A percentile compares a stretch with the other conserved stretches of the same genome.
phyloP scores from a whole-genome alignment of 1,284 basidiomycete genomes.

The Heterobasidion occidentale region DNA sequence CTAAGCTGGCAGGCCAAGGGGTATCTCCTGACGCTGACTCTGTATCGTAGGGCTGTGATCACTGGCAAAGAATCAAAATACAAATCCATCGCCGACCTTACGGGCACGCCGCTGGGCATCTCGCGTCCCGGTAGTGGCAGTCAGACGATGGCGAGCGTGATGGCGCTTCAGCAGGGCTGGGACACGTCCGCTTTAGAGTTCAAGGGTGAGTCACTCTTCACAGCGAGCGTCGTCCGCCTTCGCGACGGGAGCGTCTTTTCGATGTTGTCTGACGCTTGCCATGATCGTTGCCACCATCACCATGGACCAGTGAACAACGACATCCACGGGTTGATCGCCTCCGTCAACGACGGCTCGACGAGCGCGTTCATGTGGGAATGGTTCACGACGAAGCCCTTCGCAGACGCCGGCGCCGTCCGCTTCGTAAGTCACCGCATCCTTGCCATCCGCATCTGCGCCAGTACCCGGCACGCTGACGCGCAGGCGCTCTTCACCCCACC shows the following conservation, averaged over 20 bases:
- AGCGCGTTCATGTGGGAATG: constrained; percentile 94
- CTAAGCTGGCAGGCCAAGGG: not conserved
- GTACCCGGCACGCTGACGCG: no score
- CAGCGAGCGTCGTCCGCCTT: no score
- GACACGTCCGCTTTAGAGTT: constrained; percentile 64
- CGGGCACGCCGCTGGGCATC: constrained; percentile 83
- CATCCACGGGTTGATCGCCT: constrained; percentile 82
- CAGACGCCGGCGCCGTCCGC: constrained; percentile 74
- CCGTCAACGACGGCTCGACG: constrained; percentile 81
- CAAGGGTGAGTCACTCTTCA: constrained; percentile 41
- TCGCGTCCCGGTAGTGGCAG: constrained; percentile 84
- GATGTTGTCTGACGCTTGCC: not conserved
- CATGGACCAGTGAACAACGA: constrained; percentile 71
- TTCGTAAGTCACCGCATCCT: constrained; percentile 47
- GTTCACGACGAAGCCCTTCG: constrained; percentile 96
- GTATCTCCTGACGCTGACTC: not conserved
- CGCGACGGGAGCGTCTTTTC: no score
- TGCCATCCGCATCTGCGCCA: not conserved
- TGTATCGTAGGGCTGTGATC: constrained; percentile 73
- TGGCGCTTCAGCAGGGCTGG: constrained; percentile 87
- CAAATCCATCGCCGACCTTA: constrained; percentile 68
- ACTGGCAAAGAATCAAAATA: constrained; percentile 76
- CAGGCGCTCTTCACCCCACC: no score
- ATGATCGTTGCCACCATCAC: not conserved
- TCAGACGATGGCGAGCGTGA: constrained; percentile 93